Conservation (phyloP, 495 filamentous ascomycete species). For the Lindgomyces ingoldianus region DNA sequence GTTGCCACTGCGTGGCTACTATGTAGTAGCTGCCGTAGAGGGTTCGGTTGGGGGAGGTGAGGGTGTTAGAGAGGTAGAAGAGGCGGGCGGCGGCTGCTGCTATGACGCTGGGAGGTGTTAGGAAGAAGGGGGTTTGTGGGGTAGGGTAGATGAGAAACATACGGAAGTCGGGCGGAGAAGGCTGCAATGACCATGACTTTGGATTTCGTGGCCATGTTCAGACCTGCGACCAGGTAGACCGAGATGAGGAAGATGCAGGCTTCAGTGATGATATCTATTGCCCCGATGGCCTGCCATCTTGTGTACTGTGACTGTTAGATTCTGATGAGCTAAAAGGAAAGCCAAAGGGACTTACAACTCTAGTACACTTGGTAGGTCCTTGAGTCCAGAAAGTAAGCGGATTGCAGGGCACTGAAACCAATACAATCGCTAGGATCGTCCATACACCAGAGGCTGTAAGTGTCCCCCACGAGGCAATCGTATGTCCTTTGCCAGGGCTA, state of each 20-base stretch:
- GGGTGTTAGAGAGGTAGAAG: conserved; percentile 7
- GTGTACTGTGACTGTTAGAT: conserved; percentile 6
- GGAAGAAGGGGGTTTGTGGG: not conserved
- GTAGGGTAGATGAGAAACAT: not conserved
- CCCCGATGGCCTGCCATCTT: conserved; percentile 28
- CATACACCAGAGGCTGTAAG: conserved; percentile 12
- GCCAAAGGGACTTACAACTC: conserved; percentile 7
- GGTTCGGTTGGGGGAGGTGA: conserved; percentile 10
- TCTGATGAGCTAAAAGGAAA: not conserved
- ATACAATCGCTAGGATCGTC: conserved; percentile 15
- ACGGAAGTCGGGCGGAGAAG: conserved; percentile 25
- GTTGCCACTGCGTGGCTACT: conserved; percentile 29
- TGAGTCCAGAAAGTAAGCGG: conserved; percentile 20
- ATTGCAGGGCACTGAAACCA: conserved; percentile 24
- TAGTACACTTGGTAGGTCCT: conserved; percentile 6
- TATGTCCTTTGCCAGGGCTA: conserved; percentile 10
- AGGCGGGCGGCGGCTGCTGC: conserved; percentile 18
- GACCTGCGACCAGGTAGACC: conserved; percentile 16
- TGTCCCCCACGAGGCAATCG: conserved; percentile 9
- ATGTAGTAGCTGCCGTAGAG: conserved; percentile 15
- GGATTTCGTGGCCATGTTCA: conserved; percentile 14
- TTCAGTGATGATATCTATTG: conserved; percentile 30
- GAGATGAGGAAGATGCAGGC: conserved; percentile 30
- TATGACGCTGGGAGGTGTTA: conserved; percentile 18
- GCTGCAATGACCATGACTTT: conserved; percentile 28